Evolutionary conservation across 1,284 basidiomycete species (phyloP), one percentile per base, ranked within the genome.

Genomic region (Ganoderma meredithae): DNA sequence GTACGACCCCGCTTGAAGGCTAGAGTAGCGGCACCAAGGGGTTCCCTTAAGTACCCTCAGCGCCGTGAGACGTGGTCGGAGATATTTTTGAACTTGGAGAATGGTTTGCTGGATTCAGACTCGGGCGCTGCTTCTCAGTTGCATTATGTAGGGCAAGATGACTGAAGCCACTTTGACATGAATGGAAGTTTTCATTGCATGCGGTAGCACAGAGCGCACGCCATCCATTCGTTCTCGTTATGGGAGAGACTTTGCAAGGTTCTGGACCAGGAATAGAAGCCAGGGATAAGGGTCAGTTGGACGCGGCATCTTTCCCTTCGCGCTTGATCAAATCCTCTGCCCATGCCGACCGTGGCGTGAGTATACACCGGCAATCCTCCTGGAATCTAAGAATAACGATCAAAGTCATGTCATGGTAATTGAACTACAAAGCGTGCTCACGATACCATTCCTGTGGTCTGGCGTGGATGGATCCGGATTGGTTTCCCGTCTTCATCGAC

Each of bases 401-500:
- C 49, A 27, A 10, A 15, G 22, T 17, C 13, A 25, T 6, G 8
- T 12, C 8, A 15, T 15, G 0, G 3, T 3, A 22, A 47, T 47
- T 7, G 3, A n/a, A 27, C 12, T 36, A 3, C 22, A 17, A 19
- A 33, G 5, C 15, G 17, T 19, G 22, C 53, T 56, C 53, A 56
- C 53, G 53, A 56, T 7, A 56, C 17, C 31, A 33, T 17, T 33
- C 31, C 53, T 62, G 36, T 22, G 1, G 13, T 58, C 10, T 33
- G 41, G n/a, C 49, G 12, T n/a, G 49, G 41, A 40, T 58, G 25
- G 25, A 62, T 44, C 25, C 39, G 5, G 10, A 70, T 49, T 0
- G 63, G 47, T 7, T 56, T 36, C 1, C 66, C 69, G 4, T n/a
- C 1, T 10, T 47, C 66, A 43, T 66, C 66, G 3, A 68, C 19